Evolutionary conservation across 139 green algal species (phyloP).

Genomic region (Diplosphaera chodatii): DNA sequence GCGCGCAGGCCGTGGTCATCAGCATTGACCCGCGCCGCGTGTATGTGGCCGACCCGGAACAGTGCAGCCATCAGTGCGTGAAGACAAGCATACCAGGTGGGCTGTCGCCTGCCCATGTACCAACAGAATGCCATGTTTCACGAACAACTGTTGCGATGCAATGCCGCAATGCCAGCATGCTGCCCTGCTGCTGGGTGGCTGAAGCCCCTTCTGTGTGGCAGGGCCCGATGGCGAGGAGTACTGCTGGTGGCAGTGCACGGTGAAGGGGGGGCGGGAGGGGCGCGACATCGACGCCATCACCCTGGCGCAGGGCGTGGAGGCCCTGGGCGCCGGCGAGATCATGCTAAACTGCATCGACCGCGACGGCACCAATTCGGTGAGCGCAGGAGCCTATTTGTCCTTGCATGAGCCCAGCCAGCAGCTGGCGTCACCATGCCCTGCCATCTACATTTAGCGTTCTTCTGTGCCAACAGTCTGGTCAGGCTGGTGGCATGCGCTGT

Average conservation of each 20-base stretch:
- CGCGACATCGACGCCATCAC: slow-evolving; percentile 87
- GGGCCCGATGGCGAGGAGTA: slow-evolving; percentile 93
- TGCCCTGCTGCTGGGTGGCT: too few species aligned
- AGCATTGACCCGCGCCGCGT: slow-evolving; percentile 89
- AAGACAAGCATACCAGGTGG: slow-evolving; percentile 31
- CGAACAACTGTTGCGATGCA: too few species aligned
- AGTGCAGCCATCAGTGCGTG: slow-evolving; percentile 55
- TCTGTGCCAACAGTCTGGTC: too few species aligned
- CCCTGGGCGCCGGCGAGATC: slow-evolving; percentile 94
- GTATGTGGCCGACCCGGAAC: slow-evolving; percentile 67
- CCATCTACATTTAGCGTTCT: too few species aligned
- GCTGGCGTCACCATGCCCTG: too few species aligned
- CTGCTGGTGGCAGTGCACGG: slow-evolving; percentile 96
- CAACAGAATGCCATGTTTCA: too few species aligned
- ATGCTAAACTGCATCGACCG: slow-evolving; percentile 99
- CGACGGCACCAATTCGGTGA: slow-evolving; percentile 56
- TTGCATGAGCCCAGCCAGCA: too few species aligned
- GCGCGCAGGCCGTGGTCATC: slow-evolving; percentile 73
- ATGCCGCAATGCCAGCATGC: too few species aligned
- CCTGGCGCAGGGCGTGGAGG: slow-evolving; percentile 84
- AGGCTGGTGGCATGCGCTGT: too few species aligned
- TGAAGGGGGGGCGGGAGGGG: slow-evolving; percentile 87
- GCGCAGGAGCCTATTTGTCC: too few species aligned
- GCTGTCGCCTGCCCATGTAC: too few species aligned
- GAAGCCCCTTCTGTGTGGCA: background rate